Evolutionary conservation across 2,329 filamentous ascomycete genomes (phyloP), one percentile per base, ranked within the genome.

Genomic region (Xylariaceae sp.): DNA sequence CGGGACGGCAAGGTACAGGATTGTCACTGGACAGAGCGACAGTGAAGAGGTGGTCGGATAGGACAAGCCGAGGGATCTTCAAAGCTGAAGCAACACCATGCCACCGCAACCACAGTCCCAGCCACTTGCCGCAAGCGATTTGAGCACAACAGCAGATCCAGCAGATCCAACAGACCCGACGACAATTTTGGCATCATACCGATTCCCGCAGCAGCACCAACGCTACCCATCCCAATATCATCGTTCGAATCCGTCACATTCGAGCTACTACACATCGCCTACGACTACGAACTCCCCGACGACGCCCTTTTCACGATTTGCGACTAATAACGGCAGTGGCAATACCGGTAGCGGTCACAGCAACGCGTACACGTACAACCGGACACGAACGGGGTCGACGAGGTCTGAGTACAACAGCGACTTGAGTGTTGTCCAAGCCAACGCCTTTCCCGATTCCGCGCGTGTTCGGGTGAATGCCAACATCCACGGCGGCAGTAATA

Each of bases 321-420:
- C 39, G 34, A 6, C 22, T 6, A 11, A 6, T 11, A 26, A n/a
- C n/a, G 38, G 37, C 17, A 37, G 26, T 17, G 30, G 38, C 8
- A 38, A 19, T 13, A 22, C 11, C 37, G 13, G 36, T 13, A 29
- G 16, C 12, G 29, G 19, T 32, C 35, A 9, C 19, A 36, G 19
- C 29, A 36, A 32, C 34, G 18, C 36, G 8, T 41, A 48, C 29
- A 43, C 42, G 12, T 41, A 45, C 41, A 46, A 39, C 31, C 42
- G 41, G n/a, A 42, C 36, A 24, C 42, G 30, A 34, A 38, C 31
- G 31, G n/a, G 31, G 6, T 26, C 6, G 22, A 26, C 22, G 22
- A 26, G 22, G 22, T 26, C 22, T 11, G 22, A 26, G 22, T 26
- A 26, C 22, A 6, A 26, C 22, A 11, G 11, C 22, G 22, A 26